These are phyloP conservation scores for Botrytis squamosa DNA, from an alignment of 2,329 filamentous ascomycete species.

Conservation along the genomic window DNA sequence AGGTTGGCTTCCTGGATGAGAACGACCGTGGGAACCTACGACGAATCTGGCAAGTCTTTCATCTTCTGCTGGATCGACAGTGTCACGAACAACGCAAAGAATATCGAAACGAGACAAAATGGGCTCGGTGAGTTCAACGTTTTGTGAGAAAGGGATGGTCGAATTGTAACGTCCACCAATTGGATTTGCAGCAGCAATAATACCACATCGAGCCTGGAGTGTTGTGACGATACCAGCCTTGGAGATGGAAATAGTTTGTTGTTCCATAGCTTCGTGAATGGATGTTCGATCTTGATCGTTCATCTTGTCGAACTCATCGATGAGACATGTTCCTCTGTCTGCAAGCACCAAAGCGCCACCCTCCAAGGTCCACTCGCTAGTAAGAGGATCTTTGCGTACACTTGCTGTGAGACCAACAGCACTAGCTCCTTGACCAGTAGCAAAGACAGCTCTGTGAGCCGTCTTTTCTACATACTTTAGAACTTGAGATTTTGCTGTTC, in stretches of 20 bases:
- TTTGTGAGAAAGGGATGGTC: conserved; percentile 91
- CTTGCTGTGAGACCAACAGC: conserved; percentile 97
- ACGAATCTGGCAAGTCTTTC: conserved; percentile 93
- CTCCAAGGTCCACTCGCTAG: conserved; percentile 95
- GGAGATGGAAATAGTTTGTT: conserved; percentile 98
- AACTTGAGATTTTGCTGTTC: conserved; percentile 96
- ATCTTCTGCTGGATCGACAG: conserved; percentile 87
- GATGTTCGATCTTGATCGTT: conserved; percentile 97
- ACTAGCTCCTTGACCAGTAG: conserved; percentile 93
- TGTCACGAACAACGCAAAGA: conserved; percentile 91
- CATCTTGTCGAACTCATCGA: conserved; percentile 99
- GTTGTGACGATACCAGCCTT: conserved; percentile 99
- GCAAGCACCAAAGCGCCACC: conserved; percentile 93
- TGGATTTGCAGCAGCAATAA: conserved; percentile 95
- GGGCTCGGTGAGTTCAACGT: conserved; percentile 94
- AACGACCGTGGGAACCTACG: conserved; percentile 87
- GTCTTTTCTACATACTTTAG: conserved; percentile 98
- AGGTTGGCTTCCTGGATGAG: conserved; percentile 65
- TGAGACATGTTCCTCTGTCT: conserved; percentile 90
- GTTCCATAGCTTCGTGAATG: conserved; percentile 99
- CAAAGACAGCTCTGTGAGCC: conserved; percentile 93
- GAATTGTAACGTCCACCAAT: conserved; percentile 96
- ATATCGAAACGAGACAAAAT: conserved; percentile 98
- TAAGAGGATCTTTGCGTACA: conserved; percentile 91
- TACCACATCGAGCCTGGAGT: conserved; percentile 89